A percentile compares a stretch with the other conserved stretches of the same genome.
phyloP scores from a whole-genome alignment of 2,329 filamentous ascomycete genomes.

The Myriosclerotinia curreyana region DNA sequence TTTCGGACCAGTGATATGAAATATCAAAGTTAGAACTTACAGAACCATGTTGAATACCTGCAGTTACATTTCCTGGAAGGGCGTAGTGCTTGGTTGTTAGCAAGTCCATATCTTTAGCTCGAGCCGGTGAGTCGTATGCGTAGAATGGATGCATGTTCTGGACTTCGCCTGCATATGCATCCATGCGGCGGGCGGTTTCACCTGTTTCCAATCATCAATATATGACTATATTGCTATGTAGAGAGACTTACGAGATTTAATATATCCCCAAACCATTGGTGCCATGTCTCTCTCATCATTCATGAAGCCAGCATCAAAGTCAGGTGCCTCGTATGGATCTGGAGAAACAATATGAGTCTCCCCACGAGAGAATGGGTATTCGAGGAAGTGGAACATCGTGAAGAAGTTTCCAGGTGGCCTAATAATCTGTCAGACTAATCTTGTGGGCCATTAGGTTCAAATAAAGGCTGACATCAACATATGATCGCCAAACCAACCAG shows the following conservation, averaged over 20 bases:
- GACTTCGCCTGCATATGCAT: slow-evolving; percentile 50
- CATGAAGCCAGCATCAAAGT: slow-evolving; percentile 82
- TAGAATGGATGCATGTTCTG: slow-evolving; percentile 66
- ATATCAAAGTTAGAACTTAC: background rate
- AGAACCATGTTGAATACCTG: slow-evolving; percentile 49
- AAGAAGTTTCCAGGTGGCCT: slow-evolving; percentile 51
- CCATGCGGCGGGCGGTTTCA: slow-evolving; percentile 57
- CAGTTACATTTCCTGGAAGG: slow-evolving; percentile 49
- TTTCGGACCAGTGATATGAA: background rate
- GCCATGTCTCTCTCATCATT: slow-evolving; percentile 83
- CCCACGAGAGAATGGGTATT: slow-evolving; percentile 61
- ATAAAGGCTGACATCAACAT: slow-evolving; percentile 55
- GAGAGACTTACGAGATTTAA: slow-evolving; percentile 57
- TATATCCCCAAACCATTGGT: slow-evolving; percentile 70
- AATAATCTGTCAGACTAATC: slow-evolving; percentile 42
- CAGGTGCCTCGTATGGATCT: slow-evolving; percentile 68
- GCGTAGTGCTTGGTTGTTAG: slow-evolving; percentile 73
- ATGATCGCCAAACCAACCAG: slow-evolving; percentile 59
- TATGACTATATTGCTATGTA: background rate
- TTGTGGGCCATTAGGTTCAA: background rate
- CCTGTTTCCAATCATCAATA: slow-evolving; percentile 44
- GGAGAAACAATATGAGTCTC: slow-evolving; percentile 57
- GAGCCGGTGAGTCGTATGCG: slow-evolving; percentile 64
- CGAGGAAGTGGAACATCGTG: slow-evolving; percentile 52
- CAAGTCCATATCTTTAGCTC: slow-evolving; percentile 70